These are phyloP conservation scores for Coemansia sp. DNA, from an alignment of 192 early-diverging fungal genomes.

Conservation along the genomic window DNA sequence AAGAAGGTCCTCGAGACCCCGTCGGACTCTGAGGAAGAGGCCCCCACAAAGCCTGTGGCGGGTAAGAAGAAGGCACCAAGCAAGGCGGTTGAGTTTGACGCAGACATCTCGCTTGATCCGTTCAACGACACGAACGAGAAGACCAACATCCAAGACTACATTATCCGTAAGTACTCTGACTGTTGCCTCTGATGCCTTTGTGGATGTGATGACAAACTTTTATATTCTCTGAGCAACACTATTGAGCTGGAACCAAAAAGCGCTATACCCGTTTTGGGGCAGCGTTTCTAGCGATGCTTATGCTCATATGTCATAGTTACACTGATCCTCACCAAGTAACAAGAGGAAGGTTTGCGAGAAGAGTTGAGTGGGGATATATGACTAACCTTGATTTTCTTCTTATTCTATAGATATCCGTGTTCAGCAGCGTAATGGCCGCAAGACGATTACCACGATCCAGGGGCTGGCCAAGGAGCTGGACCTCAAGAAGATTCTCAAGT, in stretches of 20 bases:
- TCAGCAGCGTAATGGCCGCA: slow-evolving; percentile 95
- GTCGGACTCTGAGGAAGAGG: neutral
- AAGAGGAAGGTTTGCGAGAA: too few relatives aligned
- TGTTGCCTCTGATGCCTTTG: neutral
- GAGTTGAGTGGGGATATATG: too few relatives aligned
- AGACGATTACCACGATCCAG: slow-evolving; percentile 94
- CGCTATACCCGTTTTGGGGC: slow-evolving; percentile 32
- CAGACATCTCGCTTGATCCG: neutral
- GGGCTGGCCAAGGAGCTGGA: slow-evolving; percentile 86
- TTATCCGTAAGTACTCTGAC: slow-evolving; percentile 10
- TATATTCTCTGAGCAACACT: slow-evolving; percentile 9
- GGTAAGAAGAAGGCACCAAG: neutral
- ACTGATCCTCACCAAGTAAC: slow-evolving; percentile 38
- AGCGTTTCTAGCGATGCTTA: slow-evolving; percentile 38
- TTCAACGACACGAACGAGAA: slow-evolving; percentile 56
- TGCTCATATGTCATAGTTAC: slow-evolving; percentile 60
- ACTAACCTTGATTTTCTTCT: neutral
- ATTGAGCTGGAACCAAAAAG: slow-evolving; percentile 2
- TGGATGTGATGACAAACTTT: slow-evolving; percentile 17
- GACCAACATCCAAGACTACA: slow-evolving; percentile 4
- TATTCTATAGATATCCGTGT: slow-evolving; percentile 87
- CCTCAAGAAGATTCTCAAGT: slow-evolving; percentile 90
- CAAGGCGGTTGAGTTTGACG: slow-evolving; percentile 12
- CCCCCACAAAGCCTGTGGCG: neutral
- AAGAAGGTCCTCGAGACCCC: slow-evolving; percentile 3